These are phyloP conservation scores for Ganoderma sinense DNA, from an alignment of 1,284 basidiomycete species.

Conservation along the genomic window DNA sequence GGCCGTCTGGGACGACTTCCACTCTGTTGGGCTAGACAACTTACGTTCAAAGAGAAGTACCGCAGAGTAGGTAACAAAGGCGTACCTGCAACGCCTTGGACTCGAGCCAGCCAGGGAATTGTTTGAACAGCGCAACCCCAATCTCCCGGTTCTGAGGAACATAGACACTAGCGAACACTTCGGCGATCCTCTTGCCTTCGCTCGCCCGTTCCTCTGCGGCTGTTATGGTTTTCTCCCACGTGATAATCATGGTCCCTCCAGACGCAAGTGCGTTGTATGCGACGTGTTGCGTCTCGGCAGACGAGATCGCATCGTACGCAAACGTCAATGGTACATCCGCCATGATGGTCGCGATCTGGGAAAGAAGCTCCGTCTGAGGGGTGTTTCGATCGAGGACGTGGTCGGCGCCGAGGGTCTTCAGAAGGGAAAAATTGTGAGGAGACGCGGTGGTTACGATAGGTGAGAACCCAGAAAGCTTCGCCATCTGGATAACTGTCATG, in stretches of 20 bases:
- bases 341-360: slow-evolving; percentile 16
- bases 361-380: slow-evolving; percentile 31
- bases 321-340: slow-evolving; percentile 36
- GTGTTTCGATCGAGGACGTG: slow-evolving; percentile 33
- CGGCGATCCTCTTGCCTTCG: slow-evolving; percentile 21
- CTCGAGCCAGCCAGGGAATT: slow-evolving; percentile 15
- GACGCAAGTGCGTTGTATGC: slow-evolving; percentile 36
- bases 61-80: too few relatives aligned
- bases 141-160: slow-evolving; percentile 36
- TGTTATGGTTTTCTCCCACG: not conserved
- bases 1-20: slow-evolving; percentile 54
- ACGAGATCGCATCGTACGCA: slow-evolving; percentile 42
- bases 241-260: slow-evolving; percentile 30
- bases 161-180: slow-evolving; percentile 16
- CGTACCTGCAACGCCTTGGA: slow-evolving; percentile 24
- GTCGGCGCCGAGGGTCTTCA: slow-evolving; percentile 37
- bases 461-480: slow-evolving; percentile 53
- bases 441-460: slow-evolving; percentile 58
- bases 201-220: not conserved
- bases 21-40: slow-evolving; percentile 34
- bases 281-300: slow-evolving; percentile 26
- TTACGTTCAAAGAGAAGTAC: not conserved
- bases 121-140: not conserved
- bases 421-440: slow-evolving; percentile 49
- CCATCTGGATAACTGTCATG: slow-evolving; percentile 49